Base-by-base conservation (phyloP, 768 basidiomycete genomes). In the Lentinula boryana region DNA sequence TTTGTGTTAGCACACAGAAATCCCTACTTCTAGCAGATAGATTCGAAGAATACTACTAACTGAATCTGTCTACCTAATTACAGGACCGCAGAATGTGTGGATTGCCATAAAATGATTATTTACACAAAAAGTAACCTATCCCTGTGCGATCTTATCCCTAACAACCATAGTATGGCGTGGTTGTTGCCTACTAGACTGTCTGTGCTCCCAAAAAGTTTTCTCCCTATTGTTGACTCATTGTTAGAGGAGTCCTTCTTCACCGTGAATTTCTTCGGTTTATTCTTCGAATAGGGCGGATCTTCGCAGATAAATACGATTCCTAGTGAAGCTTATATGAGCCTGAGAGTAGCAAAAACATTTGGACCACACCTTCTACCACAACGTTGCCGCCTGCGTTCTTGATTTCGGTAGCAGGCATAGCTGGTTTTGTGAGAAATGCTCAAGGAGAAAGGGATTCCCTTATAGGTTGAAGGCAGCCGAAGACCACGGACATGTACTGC, bases 221-320 rank as follows among this genome's bases (percentile, higher is more conserved):
- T 56, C 16, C 62, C 60, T 43, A 65, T 33, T 6, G 49, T 44
- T 23, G 55, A 9, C n/a, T 49, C 46, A 2, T 44, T 54, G 52
- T 40, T 43, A 4, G 55, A 58, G 36, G 43, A 53, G 36, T 50
- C 50, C 40, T 58, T 57, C 5, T 51, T 13, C 15, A 63, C 3
- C 9, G 35, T 49, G 16, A 60, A n/a, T 32, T 53, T 65, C 16
- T 58, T 46, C 5, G 51, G 59, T 23, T 62, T 54, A 8, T 36
- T 33, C 35, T 62, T 56, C 2, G 63, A 58, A 36, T 18, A 18
- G 2, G 44, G 43, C 2, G 36, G 41, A 48, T 62, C 61, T 59
- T 62, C 62, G 10, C 33, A 60, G 33, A 60, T 41, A 21, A 65
- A 63, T 16, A 63, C 62, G 10, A 65, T 56, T 10, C 62, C 64